A percentile compares a stretch with the other conserved stretches of the same genome.
phyloP scores from a whole-genome alignment of 345 rosid species.

The Heritiera littoralis region DNA sequence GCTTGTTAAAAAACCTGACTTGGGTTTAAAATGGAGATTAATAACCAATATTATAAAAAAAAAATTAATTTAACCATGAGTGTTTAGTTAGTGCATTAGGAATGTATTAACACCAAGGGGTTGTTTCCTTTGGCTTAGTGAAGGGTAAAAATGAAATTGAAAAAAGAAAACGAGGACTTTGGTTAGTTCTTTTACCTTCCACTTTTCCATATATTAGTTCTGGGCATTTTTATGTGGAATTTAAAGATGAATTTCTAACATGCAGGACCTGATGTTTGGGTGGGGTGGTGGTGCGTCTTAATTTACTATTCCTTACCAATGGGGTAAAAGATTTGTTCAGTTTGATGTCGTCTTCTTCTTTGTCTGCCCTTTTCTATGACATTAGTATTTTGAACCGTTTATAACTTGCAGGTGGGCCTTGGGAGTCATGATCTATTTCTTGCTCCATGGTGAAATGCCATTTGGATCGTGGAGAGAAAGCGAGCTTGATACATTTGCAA shows the following conservation, averaged over 20 bases:
- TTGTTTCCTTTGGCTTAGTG: background rate
- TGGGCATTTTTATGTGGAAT: background rate
- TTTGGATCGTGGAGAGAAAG: constrained; percentile 88
- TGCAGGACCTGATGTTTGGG: background rate
- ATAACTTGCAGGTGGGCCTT: constrained; percentile 73
- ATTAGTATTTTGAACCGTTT: background rate
- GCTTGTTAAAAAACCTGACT: background rate
- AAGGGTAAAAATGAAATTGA: background rate
- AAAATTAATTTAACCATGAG: constrained; percentile 7
- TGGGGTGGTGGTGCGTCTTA: background rate
- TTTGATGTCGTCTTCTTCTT: background rate
- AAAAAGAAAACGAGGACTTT: too few relatives aligned
- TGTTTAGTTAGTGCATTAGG: background rate
- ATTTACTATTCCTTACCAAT: background rate
- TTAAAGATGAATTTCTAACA: background rate
- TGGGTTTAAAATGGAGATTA: constrained; percentile 13
- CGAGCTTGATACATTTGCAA: constrained; percentile 67
- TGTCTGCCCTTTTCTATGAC: background rate
- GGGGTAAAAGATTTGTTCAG: background rate
- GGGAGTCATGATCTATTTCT: constrained; percentile 81
- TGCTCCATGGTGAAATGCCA: constrained; percentile 82
- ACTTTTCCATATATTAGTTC: constrained; percentile 24
- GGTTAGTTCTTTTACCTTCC: constrained; percentile 37
- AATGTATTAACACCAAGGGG: background rate
- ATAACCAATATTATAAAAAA: background rate